Evolutionary conservation across 2,329 filamentous ascomycete genomes (phyloP).

Genomic region (Malbranchea cinnamomea): DNA sequence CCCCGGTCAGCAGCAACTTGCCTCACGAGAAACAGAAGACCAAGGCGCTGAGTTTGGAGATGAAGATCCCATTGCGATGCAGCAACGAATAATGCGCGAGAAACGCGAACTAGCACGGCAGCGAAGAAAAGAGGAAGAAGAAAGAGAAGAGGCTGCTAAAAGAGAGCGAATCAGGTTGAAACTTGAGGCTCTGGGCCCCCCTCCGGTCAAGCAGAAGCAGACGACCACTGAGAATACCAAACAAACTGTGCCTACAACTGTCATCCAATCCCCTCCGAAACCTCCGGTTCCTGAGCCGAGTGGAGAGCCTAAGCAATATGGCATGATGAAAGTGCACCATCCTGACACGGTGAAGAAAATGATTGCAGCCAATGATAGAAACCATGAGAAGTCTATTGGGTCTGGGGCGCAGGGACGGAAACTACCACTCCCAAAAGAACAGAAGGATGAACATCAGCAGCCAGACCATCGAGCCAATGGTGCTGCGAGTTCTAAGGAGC

Average conservation of each 20-base stretch:
- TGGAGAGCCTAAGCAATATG: constrained; percentile 44
- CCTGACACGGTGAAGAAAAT: constrained; percentile 37
- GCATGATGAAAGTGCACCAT: constrained; percentile 47
- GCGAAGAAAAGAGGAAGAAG: constrained; percentile 38
- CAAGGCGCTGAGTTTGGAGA: no score
- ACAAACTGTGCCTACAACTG: constrained; percentile 6
- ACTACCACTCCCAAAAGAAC: constrained; percentile 15
- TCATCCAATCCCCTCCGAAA: constrained; percentile 37
- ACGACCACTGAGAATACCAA: constrained; percentile 8
- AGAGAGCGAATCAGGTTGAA: constrained; percentile 43
- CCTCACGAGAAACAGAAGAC: neutral
- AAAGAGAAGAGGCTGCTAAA: constrained; percentile 41
- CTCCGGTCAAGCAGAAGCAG: constrained; percentile 22
- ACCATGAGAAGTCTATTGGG: constrained; percentile 18
- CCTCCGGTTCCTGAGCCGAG: constrained; percentile 42
- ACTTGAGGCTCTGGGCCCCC: constrained; percentile 37
- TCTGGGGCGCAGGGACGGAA: constrained; percentile 15
- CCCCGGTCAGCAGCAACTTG: constrained; percentile 9
- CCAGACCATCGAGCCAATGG: no score
- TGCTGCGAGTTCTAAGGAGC: no score
- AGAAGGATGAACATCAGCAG: constrained; percentile 12
- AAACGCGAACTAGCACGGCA: constrained; percentile 42
- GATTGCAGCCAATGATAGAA: constrained; percentile 21
- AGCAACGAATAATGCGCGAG: constrained; percentile 46
- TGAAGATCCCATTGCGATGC: constrained; percentile 34